Percentiles rank a stretch among this genome's conserved stretches.
phyloP scores from a whole-genome alignment of 2,329 filamentous ascomycete species.

The Thielaviopsis ethacetica region DNA sequence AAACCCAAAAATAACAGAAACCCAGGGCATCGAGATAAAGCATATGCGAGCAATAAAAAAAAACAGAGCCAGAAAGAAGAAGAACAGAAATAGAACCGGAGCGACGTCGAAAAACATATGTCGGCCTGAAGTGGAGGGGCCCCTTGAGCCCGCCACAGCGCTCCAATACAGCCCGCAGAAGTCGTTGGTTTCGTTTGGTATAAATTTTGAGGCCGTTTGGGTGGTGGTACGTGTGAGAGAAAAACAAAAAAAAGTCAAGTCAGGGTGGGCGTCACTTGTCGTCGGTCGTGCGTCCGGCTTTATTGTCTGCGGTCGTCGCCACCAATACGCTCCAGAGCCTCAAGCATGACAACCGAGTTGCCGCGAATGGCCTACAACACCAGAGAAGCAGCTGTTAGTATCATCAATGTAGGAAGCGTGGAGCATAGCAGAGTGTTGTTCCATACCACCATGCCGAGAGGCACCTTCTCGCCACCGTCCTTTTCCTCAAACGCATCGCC shows the following conservation, averaged over 20 bases:
- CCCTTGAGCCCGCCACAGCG: no score
- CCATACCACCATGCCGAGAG: conserved; percentile 82
- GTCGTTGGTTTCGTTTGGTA: not conserved
- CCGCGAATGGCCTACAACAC: conserved; percentile 66
- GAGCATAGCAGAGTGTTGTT: not conserved
- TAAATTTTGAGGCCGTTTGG: not conserved
- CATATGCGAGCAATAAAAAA: not conserved
- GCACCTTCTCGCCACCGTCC: conserved; percentile 73
- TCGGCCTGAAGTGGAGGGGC: no score
- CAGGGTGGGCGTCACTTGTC: not conserved
- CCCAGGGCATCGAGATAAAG: not conserved
- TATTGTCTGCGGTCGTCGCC: conserved; percentile 36
- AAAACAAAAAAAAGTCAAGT: not conserved
- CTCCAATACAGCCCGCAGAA: no score
- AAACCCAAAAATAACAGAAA: not conserved
- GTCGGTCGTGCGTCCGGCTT: conserved; percentile 13
- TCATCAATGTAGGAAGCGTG: not conserved
- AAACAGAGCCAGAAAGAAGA: conserved; percentile 1
- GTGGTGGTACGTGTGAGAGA: not conserved
- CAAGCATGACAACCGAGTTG: conserved; percentile 97
- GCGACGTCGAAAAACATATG: not conserved
- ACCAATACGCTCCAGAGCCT: conserved; percentile 56
- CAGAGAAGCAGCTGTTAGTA: conserved; percentile 15
- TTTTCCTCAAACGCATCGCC: conserved; percentile 96
- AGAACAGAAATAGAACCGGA: not conserved